Evolutionary conservation across 495 filamentous ascomycete genomes (phyloP).

Genomic region (Sporormia fimetaria): DNA sequence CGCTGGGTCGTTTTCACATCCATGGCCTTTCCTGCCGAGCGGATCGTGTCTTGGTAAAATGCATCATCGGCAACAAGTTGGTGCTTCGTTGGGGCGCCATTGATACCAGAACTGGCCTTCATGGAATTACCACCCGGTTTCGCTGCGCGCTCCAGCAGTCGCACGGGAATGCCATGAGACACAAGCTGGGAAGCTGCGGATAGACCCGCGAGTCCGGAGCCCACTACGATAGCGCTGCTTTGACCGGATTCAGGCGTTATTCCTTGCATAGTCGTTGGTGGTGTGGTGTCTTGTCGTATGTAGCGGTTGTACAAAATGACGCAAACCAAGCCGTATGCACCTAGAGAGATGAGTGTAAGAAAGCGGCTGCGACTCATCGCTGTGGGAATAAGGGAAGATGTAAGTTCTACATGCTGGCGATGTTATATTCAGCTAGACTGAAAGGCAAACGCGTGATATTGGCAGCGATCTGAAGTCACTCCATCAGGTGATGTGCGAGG

Average conservation of each 20-base stretch:
- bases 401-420: no score
- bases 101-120: slow-evolving; percentile 54
- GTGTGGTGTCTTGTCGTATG: slow-evolving; percentile 1
- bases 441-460: no score
- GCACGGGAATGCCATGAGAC: slow-evolving; percentile 35
- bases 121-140: slow-evolving; percentile 53
- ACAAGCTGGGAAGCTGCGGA: slow-evolving; percentile 41
- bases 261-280: no score
- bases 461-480: no score
- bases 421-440: no score
- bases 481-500: no score
- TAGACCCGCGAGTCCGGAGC: slow-evolving; percentile 43
- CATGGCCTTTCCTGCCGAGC: slow-evolving; percentile 33
- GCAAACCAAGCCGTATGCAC: background rate
- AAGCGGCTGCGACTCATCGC: slow-evolving; percentile 8
- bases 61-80: slow-evolving; percentile 33
- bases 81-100: slow-evolving; percentile 44
- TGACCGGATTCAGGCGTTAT: background rate
- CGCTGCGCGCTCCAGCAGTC: slow-evolving; percentile 41
- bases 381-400: background rate
- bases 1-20: slow-evolving; percentile 22
- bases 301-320: slow-evolving; percentile 3
- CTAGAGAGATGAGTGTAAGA: slow-evolving; percentile 7
- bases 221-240: slow-evolving; percentile 37
- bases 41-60: slow-evolving; percentile 45